Conservation (phyloP, 1,284 basidiomycete genomes). For the Kwoniella shivajii region DNA sequence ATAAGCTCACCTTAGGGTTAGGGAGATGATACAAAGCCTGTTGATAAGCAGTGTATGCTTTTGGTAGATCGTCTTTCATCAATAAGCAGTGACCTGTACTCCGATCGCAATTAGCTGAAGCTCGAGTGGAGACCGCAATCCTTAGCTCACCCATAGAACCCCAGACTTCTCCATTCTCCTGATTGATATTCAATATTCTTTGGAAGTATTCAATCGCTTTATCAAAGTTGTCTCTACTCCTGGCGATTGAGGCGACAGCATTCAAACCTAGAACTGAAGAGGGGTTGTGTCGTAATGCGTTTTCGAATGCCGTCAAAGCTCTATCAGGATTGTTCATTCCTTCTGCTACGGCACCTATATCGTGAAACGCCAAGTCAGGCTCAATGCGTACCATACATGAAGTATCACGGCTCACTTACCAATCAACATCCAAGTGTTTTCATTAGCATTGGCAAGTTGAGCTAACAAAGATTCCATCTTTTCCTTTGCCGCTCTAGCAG, state of each 20-base stretch:
- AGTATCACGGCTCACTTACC: slow-evolving; percentile 56
- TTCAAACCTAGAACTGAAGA: slow-evolving; percentile 83
- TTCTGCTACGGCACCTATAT: slow-evolving; percentile 78
- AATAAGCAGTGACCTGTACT: slow-evolving; percentile 83
- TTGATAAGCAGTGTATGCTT: slow-evolving; percentile 98
- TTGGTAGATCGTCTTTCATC: slow-evolving; percentile 99
- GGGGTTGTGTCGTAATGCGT: slow-evolving; percentile 88
- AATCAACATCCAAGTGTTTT: slow-evolving; percentile 89
- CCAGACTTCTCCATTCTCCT: slow-evolving; percentile 94
- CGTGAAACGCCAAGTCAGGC: not conserved
- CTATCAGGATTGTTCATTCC: slow-evolving; percentile 88
- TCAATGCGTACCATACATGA: not conserved
- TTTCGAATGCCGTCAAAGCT: slow-evolving; percentile 85
- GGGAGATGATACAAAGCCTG: slow-evolving; percentile 94
- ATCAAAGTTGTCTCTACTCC: slow-evolving; percentile 57
- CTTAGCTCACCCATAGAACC: slow-evolving; percentile 72
- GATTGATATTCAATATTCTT: slow-evolving; percentile 80
- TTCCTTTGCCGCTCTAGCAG: slow-evolving; percentile 39
- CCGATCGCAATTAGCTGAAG: too few species aligned
- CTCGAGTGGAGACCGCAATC: too few species aligned
- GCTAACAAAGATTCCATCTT: slow-evolving; percentile 36
- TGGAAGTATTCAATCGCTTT: slow-evolving; percentile 91
- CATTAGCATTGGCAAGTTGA: slow-evolving; percentile 73
- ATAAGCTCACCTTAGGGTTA: slow-evolving; percentile 84
- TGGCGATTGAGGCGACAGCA: slow-evolving; percentile 74